Conservation (phyloP, 2,329 filamentous ascomycete species). For the Blastomyces emzantsi region DNA sequence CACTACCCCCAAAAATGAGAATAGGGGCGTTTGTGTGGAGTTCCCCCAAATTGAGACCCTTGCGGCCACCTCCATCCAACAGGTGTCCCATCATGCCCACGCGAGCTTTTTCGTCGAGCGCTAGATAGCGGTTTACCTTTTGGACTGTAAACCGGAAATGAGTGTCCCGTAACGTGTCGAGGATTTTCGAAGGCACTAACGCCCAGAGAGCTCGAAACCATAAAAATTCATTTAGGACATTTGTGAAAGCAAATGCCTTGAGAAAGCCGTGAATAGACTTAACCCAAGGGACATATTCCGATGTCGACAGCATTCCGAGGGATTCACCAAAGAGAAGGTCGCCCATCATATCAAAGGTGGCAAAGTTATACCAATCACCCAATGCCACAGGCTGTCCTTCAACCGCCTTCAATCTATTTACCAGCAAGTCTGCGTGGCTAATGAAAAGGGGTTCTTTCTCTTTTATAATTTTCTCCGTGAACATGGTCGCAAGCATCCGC, state of each 20-base stretch:
- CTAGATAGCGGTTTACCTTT: conserved; percentile 8
- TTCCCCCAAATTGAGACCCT: conserved; percentile 7
- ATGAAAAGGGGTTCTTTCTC: conserved; percentile 32
- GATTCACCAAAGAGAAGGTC: conserved; percentile 21
- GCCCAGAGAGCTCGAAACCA: conserved; percentile 8
- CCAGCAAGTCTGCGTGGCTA: conserved; percentile 20
- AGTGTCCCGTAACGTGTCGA: conserved; percentile 4
- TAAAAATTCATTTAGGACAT: conserved; percentile 8
- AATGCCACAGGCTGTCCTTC: conserved; percentile 15
- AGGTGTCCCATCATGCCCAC: conserved; percentile 6
- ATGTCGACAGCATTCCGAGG: conserved; percentile 16
- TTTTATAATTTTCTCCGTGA: conserved; percentile 36
- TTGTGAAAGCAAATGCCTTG: conserved; percentile 11
- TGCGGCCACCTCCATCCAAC: conserved; percentile 6
- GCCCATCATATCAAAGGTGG: conserved; percentile 21
- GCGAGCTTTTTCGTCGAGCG: neutral
- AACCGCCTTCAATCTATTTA: conserved; percentile 10
- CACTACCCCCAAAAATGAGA: conserved; percentile 21
- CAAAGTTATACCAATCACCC: conserved; percentile 19
- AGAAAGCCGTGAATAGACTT: conserved; percentile 9
- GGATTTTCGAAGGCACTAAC: conserved; percentile 4
- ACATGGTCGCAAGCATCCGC: conserved; percentile 31
- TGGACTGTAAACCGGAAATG: conserved; percentile 8
- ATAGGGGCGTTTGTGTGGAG: conserved; percentile 13
- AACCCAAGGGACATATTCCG: conserved; percentile 23